Evolutionary conservation across 2,329 filamentous ascomycete genomes (phyloP).

Genomic region (Verticillium zaregamsianum): DNA sequence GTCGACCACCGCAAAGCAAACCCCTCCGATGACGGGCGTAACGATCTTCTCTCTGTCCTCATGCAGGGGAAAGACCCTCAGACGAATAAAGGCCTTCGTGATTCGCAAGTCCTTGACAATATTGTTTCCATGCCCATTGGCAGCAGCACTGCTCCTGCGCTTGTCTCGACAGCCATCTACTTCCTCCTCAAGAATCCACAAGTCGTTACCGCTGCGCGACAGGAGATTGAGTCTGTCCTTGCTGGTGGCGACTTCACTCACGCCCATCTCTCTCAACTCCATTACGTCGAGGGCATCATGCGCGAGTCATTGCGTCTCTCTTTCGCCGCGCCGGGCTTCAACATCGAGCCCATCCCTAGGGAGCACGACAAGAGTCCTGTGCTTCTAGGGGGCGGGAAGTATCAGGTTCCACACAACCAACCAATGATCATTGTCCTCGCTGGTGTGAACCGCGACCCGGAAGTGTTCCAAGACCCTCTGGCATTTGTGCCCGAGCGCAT

Average conservation of each 20-base stretch:
- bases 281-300: slow-evolving; percentile 50
- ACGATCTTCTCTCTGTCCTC: slow-evolving; percentile 58
- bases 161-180: slow-evolving; percentile 41
- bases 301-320: slow-evolving; percentile 52
- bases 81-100: slow-evolving; percentile 52
- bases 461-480: slow-evolving; percentile 42
- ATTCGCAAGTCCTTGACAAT: slow-evolving; percentile 62
- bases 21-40: slow-evolving; percentile 49
- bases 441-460: slow-evolving; percentile 44
- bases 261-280: slow-evolving; percentile 45
- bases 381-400: slow-evolving; percentile 42
- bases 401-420: slow-evolving; percentile 44
- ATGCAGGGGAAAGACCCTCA: slow-evolving; percentile 56
- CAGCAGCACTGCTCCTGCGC: slow-evolving; percentile 43
- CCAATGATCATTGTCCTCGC: slow-evolving; percentile 44
- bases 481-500: slow-evolving; percentile 45
- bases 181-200: slow-evolving; percentile 47
- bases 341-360: slow-evolving; percentile 43
- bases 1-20: slow-evolving; percentile 51
- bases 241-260: slow-evolving; percentile 40
- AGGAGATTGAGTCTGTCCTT: slow-evolving; percentile 46
- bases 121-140: slow-evolving; percentile 65
- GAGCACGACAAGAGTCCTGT: slow-evolving; percentile 38
- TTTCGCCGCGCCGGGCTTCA: slow-evolving; percentile 50
- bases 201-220: slow-evolving; percentile 42